phyloP scores from a whole-genome alignment of 176 grass and related monocot genomes.

The Zoysia japonica region DNA sequence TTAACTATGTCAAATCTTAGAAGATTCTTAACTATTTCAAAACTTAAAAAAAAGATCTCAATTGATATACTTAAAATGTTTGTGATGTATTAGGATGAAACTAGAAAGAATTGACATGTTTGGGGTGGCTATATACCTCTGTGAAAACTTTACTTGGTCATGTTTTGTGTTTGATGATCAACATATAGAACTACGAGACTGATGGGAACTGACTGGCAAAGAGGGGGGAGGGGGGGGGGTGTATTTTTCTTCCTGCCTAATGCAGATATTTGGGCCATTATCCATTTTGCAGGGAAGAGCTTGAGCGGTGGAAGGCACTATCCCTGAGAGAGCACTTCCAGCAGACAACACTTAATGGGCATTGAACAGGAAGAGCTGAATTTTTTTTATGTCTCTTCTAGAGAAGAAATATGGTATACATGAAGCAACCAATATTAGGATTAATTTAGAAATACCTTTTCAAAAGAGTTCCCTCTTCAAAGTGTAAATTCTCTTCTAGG shows the following conservation, averaged over 20 bases:
- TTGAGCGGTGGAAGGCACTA: constrained; percentile 77
- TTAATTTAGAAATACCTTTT: constrained; percentile 44
- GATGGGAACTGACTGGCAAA: background rate
- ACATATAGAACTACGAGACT: background rate
- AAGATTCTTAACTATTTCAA: background rate
- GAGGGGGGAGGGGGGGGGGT: background rate
- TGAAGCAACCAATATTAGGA: constrained; percentile 39
- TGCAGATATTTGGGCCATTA: constrained; percentile 10
- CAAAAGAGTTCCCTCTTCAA: constrained; percentile 22
- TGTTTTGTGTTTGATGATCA: background rate
- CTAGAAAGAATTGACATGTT: background rate
- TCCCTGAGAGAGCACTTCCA: constrained; percentile 77
- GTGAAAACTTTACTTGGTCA: background rate
- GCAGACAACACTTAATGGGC: constrained; percentile 53
- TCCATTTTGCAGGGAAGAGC: constrained; percentile 75
- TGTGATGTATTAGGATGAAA: background rate
- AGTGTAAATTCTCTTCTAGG: constrained; percentile 40
- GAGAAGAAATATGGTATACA: constrained; percentile 31
- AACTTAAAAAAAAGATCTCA: background rate
- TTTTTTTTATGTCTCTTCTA: constrained; percentile 42
- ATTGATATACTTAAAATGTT: background rate
- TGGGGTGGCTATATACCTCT: background rate
- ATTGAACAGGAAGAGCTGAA: constrained; percentile 37
- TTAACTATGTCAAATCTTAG: background rate
- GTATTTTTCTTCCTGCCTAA: background rate